Evolutionary conservation across 306 rosid genomes (phyloP).

Genomic region (Malus fusca): DNA sequence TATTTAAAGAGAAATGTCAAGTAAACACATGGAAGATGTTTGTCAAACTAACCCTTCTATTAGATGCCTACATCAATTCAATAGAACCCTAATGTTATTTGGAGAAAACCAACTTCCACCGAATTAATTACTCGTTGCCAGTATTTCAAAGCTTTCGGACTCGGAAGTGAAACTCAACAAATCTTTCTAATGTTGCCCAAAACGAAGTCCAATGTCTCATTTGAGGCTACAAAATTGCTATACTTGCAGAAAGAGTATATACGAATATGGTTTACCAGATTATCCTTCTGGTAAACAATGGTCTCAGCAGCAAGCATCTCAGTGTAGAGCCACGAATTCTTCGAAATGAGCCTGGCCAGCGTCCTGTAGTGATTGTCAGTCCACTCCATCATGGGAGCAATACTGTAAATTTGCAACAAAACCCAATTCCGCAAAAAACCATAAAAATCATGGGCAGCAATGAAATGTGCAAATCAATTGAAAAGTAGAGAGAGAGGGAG

Average conservation of each 20-base stretch:
- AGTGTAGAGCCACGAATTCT: slow-evolving; percentile 85
- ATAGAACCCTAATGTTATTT: not conserved
- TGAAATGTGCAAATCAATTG: not conserved
- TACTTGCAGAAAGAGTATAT: not conserved
- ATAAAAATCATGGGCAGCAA: not conserved
- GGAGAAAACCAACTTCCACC: not conserved
- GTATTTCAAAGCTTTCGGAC: not conserved
- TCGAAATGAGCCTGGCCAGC: slow-evolving; percentile 78
- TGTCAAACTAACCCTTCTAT: not conserved
- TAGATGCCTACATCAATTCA: not conserved
- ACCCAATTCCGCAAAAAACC: not conserved
- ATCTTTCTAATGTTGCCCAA: not conserved
- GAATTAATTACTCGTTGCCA: not conserved
- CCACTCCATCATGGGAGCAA: slow-evolving; percentile 99
- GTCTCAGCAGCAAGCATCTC: slow-evolving; percentile 99
- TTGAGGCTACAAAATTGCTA: not conserved
- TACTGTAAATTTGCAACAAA: slow-evolving; percentile 40
- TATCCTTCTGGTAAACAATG: slow-evolving; percentile 72
- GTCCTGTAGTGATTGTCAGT: slow-evolving; percentile 89
- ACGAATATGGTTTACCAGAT: slow-evolving; percentile 54
- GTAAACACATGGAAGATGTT: not conserved
- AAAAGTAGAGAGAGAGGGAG: not conserved
- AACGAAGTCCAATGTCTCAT: not conserved
- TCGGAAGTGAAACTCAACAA: not conserved
- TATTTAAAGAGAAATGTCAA: not conserved